Conservation (phyloP, 2,329 filamentous ascomycete genomes). For the Penicillium oxalicum region DNA sequence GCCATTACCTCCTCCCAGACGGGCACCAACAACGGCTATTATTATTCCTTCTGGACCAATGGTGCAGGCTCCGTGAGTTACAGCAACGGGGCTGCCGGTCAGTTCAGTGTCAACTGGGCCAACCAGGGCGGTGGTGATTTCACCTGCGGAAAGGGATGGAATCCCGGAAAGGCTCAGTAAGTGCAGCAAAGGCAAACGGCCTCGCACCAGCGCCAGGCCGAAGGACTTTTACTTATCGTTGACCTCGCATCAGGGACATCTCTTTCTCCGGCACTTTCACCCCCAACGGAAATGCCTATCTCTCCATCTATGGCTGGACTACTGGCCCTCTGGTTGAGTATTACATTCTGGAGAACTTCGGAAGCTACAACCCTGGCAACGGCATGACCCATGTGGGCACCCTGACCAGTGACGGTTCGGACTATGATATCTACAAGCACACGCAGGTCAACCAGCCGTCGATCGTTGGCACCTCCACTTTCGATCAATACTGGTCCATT, state of each 20-base stretch:
- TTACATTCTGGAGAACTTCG: constrained; percentile 34
- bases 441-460: constrained; percentile 36
- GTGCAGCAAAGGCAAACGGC: constrained; percentile 2
- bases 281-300: constrained; percentile 30
- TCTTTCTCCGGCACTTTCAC: constrained; percentile 19
- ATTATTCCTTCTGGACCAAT: constrained; percentile 48
- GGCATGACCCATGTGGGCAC: constrained; percentile 29
- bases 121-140: constrained; percentile 10
- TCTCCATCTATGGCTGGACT: constrained; percentile 40
- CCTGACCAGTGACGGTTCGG: constrained; percentile 32
- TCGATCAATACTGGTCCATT: constrained; percentile 42
- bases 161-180: constrained; percentile 47
- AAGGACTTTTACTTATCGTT: too few species aligned
- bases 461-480: constrained; percentile 37
- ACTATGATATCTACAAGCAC: constrained; percentile 35
- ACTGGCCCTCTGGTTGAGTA: constrained; percentile 33
- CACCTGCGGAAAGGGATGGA: constrained; percentile 52
- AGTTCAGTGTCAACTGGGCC: constrained; percentile 16
- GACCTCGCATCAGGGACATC: background rate
- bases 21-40: constrained; percentile 42
- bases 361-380: constrained; percentile 28
- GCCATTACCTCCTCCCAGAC: constrained; percentile 22
- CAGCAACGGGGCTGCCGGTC: constrained; percentile 40
- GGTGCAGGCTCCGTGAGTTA: constrained; percentile 41
- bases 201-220: too few species aligned